Evolutionary conservation across 2,329 filamentous ascomycete genomes (phyloP).

Genomic region (Pseudonectria buxi): DNA sequence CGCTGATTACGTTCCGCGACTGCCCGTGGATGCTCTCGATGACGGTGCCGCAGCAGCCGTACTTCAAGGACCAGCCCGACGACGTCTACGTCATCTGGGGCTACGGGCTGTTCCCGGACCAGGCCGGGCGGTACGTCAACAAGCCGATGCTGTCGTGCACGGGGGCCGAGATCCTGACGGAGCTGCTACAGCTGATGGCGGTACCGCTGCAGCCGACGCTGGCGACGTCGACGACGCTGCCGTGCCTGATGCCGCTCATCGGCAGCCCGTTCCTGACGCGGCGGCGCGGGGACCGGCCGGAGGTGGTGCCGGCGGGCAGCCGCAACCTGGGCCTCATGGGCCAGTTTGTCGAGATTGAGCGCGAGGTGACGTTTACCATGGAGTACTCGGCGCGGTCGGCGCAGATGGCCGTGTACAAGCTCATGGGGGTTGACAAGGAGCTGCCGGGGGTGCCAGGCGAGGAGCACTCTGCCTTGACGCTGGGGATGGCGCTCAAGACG

Average conservation of each 20-base stretch:
- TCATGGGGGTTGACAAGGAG: slow-evolving; percentile 17
- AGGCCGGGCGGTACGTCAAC: slow-evolving; percentile 15
- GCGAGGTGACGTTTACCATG: slow-evolving; percentile 23
- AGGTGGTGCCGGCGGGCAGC: slow-evolving; percentile 17
- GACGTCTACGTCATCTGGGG: slow-evolving; percentile 21
- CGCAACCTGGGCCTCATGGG: slow-evolving; percentile 21
- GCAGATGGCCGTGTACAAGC: slow-evolving; percentile 19
- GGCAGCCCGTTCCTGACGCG: slow-evolving; percentile 20
- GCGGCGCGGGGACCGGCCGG: slow-evolving; percentile 18
- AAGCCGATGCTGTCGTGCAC: slow-evolving; percentile 22
- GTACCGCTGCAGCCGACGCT: slow-evolving; percentile 18
- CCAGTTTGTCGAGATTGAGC: slow-evolving; percentile 21
- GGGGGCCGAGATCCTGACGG: slow-evolving; percentile 18
- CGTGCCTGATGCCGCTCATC: slow-evolving; percentile 19
- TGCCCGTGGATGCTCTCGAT: slow-evolving; percentile 22
- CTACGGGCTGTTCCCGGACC: slow-evolving; percentile 20
- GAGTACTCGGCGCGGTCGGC: slow-evolving; percentile 22
- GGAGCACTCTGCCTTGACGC: slow-evolving; percentile 15
- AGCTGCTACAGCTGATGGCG: slow-evolving; percentile 18
- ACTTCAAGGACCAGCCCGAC: slow-evolving; percentile 16
- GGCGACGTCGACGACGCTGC: slow-evolving; percentile 15
- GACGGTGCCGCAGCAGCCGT: slow-evolving; percentile 17
- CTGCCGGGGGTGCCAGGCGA: slow-evolving; percentile 15
- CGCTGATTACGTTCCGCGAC: slow-evolving; percentile 20
- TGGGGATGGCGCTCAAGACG: slow-evolving; percentile 21